These are phyloP conservation scores for Dillenia suffruticosa DNA, from an alignment of 164 flowering plant genomes.

Conservation along the genomic window DNA sequence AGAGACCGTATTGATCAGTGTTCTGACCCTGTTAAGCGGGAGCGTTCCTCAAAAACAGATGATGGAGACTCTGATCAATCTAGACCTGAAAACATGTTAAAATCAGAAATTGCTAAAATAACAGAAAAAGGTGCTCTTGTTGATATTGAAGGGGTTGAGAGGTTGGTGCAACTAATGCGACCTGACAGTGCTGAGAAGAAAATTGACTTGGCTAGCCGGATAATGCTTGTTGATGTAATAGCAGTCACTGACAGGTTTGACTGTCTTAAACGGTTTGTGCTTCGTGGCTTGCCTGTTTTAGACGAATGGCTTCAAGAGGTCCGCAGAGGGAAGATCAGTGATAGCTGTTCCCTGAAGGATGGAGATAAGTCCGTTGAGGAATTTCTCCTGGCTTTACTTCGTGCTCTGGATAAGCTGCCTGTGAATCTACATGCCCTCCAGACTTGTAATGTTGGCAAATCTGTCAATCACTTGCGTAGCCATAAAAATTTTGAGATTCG, in stretches of 20 bases:
- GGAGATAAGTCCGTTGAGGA: constrained; percentile 74
- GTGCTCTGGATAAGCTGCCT: constrained; percentile 90
- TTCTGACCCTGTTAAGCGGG: constrained; percentile 62
- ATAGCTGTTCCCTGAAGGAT: constrained; percentile 53
- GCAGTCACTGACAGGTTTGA: constrained; percentile 73
- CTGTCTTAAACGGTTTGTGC: constrained; percentile 75
- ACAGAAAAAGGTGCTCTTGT: constrained; percentile 74
- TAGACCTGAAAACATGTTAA: constrained; percentile 40
- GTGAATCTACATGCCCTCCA: constrained; percentile 81
- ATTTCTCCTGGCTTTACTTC: constrained; percentile 75
- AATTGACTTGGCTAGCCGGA: constrained; percentile 56
- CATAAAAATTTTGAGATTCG: constrained; percentile 35
- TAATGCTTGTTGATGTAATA: constrained; percentile 67
- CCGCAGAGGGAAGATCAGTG: constrained; percentile 76
- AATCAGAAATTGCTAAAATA: constrained; percentile 69
- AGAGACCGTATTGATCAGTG: constrained; percentile 72
- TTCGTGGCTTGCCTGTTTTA: constrained; percentile 67
- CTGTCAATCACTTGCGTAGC: constrained; percentile 20
- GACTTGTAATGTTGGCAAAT: constrained; percentile 78
- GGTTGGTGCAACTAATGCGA: constrained; percentile 70
- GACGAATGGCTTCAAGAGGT: constrained; percentile 95
- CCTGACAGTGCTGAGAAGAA: constrained; percentile 58
- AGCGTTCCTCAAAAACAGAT: constrained; percentile 46
- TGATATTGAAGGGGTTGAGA: constrained; percentile 74
- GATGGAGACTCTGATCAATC: constrained; percentile 56